These are phyloP conservation scores for Agrocybe pediades DNA, from an alignment of 768 basidiomycete genomes.

Conservation along the genomic window DNA sequence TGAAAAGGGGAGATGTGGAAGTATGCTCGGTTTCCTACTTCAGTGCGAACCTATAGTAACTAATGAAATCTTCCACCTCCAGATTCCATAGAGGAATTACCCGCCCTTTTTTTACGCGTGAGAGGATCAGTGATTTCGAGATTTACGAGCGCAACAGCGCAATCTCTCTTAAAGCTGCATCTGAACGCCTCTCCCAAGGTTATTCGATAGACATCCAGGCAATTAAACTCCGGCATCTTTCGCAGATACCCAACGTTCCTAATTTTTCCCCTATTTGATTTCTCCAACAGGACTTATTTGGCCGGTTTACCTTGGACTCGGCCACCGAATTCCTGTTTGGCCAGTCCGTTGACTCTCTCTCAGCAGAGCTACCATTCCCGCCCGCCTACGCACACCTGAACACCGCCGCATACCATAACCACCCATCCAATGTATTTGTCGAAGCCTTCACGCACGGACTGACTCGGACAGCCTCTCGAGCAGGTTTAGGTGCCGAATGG, in stretches of 20 bases:
- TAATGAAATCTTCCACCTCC: not conserved
- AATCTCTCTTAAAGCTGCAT: conserved; percentile 44
- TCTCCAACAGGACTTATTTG: conserved; percentile 48
- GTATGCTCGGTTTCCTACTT: conserved; percentile 30
- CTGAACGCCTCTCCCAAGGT: conserved; percentile 43
- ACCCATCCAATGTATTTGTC: conserved; percentile 46
- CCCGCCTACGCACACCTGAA: conserved; percentile 24
- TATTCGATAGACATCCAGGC: conserved; percentile 60
- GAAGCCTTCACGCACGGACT: conserved; percentile 53
- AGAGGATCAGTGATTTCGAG: conserved; percentile 61
- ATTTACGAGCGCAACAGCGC: conserved; percentile 58
- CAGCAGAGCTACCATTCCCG: conserved; percentile 54
- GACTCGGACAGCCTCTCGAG: conserved; percentile 33
- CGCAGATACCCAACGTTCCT: conserved; percentile 47
- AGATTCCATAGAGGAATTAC: conserved; percentile 67
- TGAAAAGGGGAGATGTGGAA: conserved; percentile 66
- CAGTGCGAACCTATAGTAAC: not conserved
- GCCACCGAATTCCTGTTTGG: conserved; percentile 66
- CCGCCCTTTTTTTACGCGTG: conserved; percentile 68
- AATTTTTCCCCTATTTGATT: conserved; percentile 48
- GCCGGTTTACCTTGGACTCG: conserved; percentile 64
- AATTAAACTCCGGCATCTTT: not conserved
- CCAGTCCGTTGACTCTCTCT: conserved; percentile 48
- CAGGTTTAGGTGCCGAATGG: conserved; percentile 36
- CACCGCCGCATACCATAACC: conserved; percentile 25